phyloP scores from a whole-genome alignment of 176 grass and related monocot genomes.

The Cenchrus purpureus region DNA sequence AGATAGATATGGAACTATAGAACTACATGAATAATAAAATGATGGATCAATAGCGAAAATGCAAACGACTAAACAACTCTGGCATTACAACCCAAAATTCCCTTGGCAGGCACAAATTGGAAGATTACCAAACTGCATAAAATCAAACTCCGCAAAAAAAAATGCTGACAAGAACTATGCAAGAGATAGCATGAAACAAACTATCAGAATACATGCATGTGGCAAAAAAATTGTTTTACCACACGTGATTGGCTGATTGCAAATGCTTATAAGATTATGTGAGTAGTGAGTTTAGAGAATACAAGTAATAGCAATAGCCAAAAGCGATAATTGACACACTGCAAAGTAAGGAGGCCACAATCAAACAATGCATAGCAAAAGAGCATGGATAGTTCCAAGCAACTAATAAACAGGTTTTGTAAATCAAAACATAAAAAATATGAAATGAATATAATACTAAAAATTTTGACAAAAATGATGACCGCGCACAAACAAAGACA shows the following conservation, averaged over 20 bases:
- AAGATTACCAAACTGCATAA: neutral
- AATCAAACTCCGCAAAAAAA: neutral
- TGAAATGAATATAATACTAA: neutral
- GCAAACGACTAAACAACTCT: neutral
- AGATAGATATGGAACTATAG: constrained; percentile 20
- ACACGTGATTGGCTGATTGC: too few relatives aligned
- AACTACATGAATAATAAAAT: constrained; percentile 17
- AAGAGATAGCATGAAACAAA: neutral
- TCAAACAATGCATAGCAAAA: constrained; percentile 6
- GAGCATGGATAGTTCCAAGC: neutral
- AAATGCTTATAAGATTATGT: neutral
- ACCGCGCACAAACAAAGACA: neutral
- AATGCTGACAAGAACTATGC: neutral
- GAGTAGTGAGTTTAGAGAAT: neutral
- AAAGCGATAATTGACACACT: neutral
- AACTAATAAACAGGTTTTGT: neutral
- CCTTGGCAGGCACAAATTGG: constrained; percentile 13
- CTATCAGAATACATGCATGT: neutral
- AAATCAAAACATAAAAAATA: neutral
- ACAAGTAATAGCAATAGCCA: neutral
- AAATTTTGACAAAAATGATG: neutral
- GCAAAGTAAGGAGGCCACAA: neutral
- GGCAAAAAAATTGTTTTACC: neutral
- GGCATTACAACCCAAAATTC: neutral
- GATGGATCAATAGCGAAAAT: constrained; percentile 5